These are phyloP conservation scores for Penicillium sp. DNA, from an alignment of 2,329 filamentous ascomycete species.

Conservation along the genomic window DNA sequence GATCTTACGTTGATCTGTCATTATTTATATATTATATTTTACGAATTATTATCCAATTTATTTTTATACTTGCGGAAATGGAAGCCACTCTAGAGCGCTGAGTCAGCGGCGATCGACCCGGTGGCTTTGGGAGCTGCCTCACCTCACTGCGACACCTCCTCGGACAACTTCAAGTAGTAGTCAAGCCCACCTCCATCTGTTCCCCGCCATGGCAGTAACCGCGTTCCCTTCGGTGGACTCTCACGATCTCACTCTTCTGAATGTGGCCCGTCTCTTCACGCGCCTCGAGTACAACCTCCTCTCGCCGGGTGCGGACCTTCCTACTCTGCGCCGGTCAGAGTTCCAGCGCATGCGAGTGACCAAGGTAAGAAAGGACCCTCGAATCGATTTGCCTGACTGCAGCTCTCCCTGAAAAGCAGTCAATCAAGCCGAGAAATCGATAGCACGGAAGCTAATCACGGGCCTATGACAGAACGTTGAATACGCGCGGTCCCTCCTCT, in stretches of 20 bases:
- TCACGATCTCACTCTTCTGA: constrained; percentile 41
- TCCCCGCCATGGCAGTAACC: constrained; percentile 21
- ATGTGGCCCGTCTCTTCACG: constrained; percentile 46
- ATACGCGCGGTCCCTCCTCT: constrained; percentile 48
- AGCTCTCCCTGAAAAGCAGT: no score
- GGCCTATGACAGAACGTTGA: constrained; percentile 44
- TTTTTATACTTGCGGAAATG: background rate
- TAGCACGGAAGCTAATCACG: background rate
- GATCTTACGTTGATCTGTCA: background rate
- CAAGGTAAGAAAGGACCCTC: constrained; percentile 32
- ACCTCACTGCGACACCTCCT: no score
- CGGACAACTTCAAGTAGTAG: no score
- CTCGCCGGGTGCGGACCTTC: constrained; percentile 41
- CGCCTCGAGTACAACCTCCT: constrained; percentile 51
- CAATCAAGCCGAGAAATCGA: no score
- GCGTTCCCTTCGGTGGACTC: constrained; percentile 23
- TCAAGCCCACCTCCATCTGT: background rate
- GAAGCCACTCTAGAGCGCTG: background rate
- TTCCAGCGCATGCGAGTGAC: constrained; percentile 48
- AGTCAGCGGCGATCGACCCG: constrained; percentile 16
- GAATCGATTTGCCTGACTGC: background rate
- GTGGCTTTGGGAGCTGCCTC: no score
- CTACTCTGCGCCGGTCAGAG: constrained; percentile 42
- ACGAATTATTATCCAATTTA: background rate
- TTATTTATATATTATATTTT: background rate